These are phyloP conservation scores for Trichoderma lentiforme DNA, from an alignment of 2,329 filamentous ascomycete species.

Conservation along the genomic window DNA sequence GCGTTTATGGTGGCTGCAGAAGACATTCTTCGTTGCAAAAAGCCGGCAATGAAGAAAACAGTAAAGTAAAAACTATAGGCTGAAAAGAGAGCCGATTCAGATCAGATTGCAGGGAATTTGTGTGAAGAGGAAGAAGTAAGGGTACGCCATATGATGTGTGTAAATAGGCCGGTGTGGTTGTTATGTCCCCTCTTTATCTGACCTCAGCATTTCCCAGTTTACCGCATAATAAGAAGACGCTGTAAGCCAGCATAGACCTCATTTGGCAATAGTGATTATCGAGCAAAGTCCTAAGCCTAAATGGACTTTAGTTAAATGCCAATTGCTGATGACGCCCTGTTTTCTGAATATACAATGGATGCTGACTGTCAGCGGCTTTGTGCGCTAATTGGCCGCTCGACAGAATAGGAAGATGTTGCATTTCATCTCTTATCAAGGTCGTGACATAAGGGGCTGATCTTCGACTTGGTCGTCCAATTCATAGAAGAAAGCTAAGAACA, in stretches of 20 bases:
- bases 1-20: background rate
- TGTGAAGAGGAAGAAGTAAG: background rate
- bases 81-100: background rate
- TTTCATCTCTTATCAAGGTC: background rate
- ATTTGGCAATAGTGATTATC: background rate
- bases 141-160: background rate
- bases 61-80: background rate
- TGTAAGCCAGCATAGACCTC: background rate
- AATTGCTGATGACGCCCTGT: background rate
- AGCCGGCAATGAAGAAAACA: background rate
- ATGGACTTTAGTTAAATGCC: background rate
- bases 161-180: background rate
- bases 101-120: background rate
- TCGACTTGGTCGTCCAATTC: background rate
- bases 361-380: background rate
- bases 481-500: background rate
- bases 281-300: background rate
- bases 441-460: background rate
- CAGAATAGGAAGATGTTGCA: background rate
- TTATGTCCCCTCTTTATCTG: background rate
- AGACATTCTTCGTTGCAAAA: background rate
- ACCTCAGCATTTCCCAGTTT: background rate
- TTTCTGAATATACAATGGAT: background rate
- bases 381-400: background rate
- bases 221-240: background rate